phyloP scores from a whole-genome alignment of 345 rosid genomes.

The Lumnitzera racemosa region DNA sequence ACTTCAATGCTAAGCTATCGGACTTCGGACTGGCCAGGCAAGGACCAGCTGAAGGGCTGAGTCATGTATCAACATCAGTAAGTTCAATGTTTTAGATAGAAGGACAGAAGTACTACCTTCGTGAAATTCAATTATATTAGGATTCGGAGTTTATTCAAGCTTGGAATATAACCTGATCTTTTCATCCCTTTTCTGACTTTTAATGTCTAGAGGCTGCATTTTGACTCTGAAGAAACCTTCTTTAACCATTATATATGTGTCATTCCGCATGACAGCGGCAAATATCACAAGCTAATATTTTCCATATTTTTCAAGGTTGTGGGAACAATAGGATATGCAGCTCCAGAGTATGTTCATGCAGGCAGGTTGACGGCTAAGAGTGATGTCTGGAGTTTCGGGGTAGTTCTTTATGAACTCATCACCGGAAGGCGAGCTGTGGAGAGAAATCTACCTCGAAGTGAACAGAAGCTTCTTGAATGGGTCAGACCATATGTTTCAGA shows the following conservation, averaged over 20 bases:
- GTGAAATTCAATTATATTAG: too few relatives aligned
- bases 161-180: too few relatives aligned
- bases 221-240: too few relatives aligned
- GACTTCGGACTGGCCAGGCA: constrained; percentile 93
- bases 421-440: constrained; percentile 87
- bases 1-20: constrained; percentile 82
- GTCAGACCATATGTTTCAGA: constrained; percentile 78
- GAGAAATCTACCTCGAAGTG: constrained; percentile 73
- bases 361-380: constrained; percentile 88
- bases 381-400: constrained; percentile 99
- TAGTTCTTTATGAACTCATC: constrained; percentile 84
- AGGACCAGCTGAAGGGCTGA: constrained; percentile 86
- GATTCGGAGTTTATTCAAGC: too few relatives aligned
- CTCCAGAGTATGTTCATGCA: constrained; percentile 91
- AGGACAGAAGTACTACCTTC: too few relatives aligned
- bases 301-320: constrained; percentile 52
- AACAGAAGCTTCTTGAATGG: constrained; percentile 96
- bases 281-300: not conserved
- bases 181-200: too few relatives aligned
- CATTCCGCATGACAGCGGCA: too few relatives aligned
- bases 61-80: constrained; percentile 85
- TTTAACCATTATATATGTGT: too few relatives aligned
- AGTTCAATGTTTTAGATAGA: constrained; percentile 15
- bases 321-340: constrained; percentile 93
- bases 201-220: too few relatives aligned